A percentile compares a stretch with the other conserved stretches of the same genome.
Conservation (phyloP, 768 basidiomycete species). For the Termitomyces sp. region DNA sequence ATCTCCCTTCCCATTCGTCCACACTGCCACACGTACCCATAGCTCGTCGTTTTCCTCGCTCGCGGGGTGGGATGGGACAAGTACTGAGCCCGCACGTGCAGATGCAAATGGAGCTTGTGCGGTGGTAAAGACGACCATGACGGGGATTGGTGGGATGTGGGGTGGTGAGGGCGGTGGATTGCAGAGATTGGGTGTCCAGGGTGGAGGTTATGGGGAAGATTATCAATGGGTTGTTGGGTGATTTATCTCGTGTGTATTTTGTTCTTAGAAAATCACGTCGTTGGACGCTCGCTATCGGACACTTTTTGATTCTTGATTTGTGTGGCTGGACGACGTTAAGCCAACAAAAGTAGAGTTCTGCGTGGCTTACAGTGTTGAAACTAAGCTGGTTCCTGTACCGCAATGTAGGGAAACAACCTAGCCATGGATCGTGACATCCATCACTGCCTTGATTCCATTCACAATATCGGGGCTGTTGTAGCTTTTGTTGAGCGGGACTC, state of each 20-base stretch:
- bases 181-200: background rate
- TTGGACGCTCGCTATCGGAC: background rate
- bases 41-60: background rate
- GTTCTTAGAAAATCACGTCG: background rate
- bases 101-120: background rate
- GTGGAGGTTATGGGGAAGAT: background rate
- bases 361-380: background rate
- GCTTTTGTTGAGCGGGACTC: too few species aligned
- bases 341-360: too few species aligned
- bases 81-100: background rate
- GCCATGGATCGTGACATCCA: too few species aligned
- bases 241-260: background rate
- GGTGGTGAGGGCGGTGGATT: background rate
- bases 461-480: too few species aligned
- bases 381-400: too few species aligned
- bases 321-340: too few species aligned
- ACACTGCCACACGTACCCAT: background rate
- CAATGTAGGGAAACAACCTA: too few species aligned
- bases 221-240: background rate
- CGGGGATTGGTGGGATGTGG: background rate
- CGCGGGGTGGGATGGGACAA: slow-evolving; percentile 15
- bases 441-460: too few species aligned
- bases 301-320: too few species aligned
- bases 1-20: background rate
- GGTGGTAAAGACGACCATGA: background rate